Percentiles rank a stretch among this genome's conserved stretches.
These are phyloP conservation scores for Colletotrichum cuscutae DNA, from an alignment of 2,329 filamentous ascomycete species.

Conservation along the genomic window DNA sequence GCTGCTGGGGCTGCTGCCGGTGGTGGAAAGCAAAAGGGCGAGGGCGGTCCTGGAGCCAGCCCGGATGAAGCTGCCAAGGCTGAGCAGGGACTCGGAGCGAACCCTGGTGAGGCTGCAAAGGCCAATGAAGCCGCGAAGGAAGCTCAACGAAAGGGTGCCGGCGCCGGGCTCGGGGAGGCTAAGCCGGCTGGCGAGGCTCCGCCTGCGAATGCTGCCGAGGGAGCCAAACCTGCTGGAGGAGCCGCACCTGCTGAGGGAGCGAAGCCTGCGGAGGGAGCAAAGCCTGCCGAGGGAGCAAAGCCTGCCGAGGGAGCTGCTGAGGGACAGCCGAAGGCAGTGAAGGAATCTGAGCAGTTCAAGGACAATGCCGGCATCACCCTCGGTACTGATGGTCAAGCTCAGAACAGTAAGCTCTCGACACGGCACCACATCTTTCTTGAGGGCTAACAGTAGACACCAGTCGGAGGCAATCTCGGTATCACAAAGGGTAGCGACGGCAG, in stretches of 20 bases:
- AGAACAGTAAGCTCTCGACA: conserved; percentile 15
- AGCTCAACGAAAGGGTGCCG: not conserved
- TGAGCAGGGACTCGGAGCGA: conserved; percentile 11
- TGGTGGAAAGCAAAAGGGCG: conserved; percentile 11
- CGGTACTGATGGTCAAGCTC: conserved; percentile 9
- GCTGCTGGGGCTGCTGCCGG: not conserved
- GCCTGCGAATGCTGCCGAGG: not conserved
- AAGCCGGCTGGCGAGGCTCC: not conserved
- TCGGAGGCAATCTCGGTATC: conserved; percentile 30
- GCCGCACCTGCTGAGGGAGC: not conserved
- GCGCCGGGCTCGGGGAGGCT: not conserved
- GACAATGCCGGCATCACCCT: conserved; percentile 24
- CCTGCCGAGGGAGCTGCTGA: not conserved
- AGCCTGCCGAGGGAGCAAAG: not conserved
- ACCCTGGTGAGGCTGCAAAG: conserved; percentile 2
- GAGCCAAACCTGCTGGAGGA: not conserved
- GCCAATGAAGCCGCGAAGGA: conserved; percentile 19
- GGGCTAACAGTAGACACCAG: not conserved
- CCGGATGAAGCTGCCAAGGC: conserved; percentile 20
- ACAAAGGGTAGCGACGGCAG: conserved; percentile 31
- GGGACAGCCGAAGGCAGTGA: conserved; percentile 23
- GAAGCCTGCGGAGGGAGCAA: not conserved
- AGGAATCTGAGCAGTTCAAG: conserved; percentile 30
- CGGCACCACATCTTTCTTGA: not conserved
- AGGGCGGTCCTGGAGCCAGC: conserved; percentile 2